phyloP scores from a whole-genome alignment of 2,329 filamentous ascomycete genomes.

The Neoarthrinium moseri region DNA sequence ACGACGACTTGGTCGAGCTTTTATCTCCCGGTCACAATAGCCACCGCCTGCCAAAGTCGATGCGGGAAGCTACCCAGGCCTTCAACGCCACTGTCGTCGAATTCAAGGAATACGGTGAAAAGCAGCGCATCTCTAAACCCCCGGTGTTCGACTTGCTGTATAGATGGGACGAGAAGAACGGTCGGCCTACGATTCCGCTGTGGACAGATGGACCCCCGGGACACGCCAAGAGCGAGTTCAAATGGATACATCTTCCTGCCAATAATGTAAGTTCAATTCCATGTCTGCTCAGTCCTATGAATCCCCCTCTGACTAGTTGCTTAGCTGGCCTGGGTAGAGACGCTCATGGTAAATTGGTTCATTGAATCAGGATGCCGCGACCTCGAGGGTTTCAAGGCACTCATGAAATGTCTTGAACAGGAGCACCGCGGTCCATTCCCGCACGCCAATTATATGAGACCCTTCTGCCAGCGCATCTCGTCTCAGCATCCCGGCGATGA shows the following conservation, averaged over 20 bases:
- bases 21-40: slow-evolving; percentile 34
- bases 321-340: slow-evolving; percentile 57
- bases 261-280: slow-evolving; percentile 38
- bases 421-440: slow-evolving; percentile 57
- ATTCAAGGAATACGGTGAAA: slow-evolving; percentile 42
- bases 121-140: slow-evolving; percentile 43
- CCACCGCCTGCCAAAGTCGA: slow-evolving; percentile 33
- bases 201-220: slow-evolving; percentile 41
- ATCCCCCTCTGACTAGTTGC: slow-evolving; percentile 2
- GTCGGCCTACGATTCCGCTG: slow-evolving; percentile 45
- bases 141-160: slow-evolving; percentile 53
- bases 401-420: slow-evolving; percentile 61
- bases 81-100: slow-evolving; percentile 54
- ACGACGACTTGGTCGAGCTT: slow-evolving; percentile 35
- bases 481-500: slow-evolving; percentile 26
- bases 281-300: not conserved
- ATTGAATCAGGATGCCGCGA: slow-evolving; percentile 63
- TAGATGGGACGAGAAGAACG: slow-evolving; percentile 43
- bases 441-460: slow-evolving; percentile 63
- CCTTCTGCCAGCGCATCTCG: slow-evolving; percentile 51
- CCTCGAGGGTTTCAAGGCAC: slow-evolving; percentile 60
- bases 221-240: slow-evolving; percentile 41
- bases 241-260: slow-evolving; percentile 53
- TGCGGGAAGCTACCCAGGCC: slow-evolving; percentile 41
- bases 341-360: slow-evolving; percentile 62